Conservation (phyloP, 2,329 filamentous ascomycete species). For the Hypomyces perniciosus region DNA sequence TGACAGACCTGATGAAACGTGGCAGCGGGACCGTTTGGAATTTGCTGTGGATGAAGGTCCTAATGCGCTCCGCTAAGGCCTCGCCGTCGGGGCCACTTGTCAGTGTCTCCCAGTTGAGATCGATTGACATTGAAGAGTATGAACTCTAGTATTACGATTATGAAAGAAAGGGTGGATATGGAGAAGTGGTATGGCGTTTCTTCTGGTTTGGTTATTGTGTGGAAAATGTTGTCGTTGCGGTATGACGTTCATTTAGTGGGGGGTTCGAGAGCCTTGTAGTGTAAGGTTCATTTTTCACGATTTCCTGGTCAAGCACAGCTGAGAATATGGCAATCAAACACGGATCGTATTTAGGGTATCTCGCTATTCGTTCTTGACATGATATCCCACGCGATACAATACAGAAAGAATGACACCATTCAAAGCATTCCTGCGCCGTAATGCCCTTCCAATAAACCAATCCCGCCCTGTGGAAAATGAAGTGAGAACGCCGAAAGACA, state of each 20-base stretch:
- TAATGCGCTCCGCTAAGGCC: constrained; percentile 77
- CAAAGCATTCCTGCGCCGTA: background rate
- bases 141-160: no score
- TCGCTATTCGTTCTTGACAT: constrained; percentile 10
- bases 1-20: constrained; percentile 93
- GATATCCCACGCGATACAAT: background rate
- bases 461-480: no score
- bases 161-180: background rate
- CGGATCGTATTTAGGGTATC: constrained; percentile 15
- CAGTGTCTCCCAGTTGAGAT: constrained; percentile 92
- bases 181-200: background rate
- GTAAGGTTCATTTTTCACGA: no score
- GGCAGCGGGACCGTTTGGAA: constrained; percentile 90
- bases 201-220: no score
- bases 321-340: no score
- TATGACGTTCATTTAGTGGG: no score
- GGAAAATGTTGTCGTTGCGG: no score
- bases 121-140: constrained; percentile 72
- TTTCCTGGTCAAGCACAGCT: no score
- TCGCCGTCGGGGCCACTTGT: constrained; percentile 84
- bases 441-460: background rate
- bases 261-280: no score
- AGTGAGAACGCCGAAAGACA: no score
- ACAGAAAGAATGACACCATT: background rate
- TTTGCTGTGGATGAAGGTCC: constrained; percentile 88